These are phyloP conservation scores for Apiotrichum gamsii DNA, from an alignment of 1,284 basidiomycete species.

Conservation along the genomic window DNA sequence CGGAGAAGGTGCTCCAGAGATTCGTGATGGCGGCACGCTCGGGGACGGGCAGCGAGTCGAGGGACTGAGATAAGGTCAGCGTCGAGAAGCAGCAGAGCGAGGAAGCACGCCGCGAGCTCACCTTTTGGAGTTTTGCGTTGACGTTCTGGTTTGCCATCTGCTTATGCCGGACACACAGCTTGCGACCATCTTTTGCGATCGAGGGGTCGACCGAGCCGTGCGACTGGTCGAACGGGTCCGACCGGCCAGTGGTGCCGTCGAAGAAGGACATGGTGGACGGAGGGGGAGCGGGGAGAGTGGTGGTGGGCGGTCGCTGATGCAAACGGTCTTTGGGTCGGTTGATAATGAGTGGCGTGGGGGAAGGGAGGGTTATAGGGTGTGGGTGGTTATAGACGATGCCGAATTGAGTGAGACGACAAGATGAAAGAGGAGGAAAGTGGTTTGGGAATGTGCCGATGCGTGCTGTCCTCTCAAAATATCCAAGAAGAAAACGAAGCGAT, in stretches of 20 bases:
- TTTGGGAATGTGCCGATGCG: background rate
- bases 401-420: too few relatives aligned
- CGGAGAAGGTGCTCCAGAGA: constrained; percentile 95
- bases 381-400: too few relatives aligned
- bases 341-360: background rate
- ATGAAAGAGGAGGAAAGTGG: background rate
- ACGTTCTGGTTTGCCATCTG: constrained; percentile 96
- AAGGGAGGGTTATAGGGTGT: too few relatives aligned
- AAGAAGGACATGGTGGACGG: background rate
- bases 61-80: constrained; percentile 59
- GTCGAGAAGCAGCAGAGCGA: background rate
- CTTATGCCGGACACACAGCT: constrained; percentile 60
- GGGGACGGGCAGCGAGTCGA: constrained; percentile 81
- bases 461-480: too few relatives aligned
- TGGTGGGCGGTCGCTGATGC: background rate
- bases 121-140: constrained; percentile 86
- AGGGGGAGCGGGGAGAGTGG: background rate
- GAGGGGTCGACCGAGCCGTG: constrained; percentile 15
- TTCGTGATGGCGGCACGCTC: constrained; percentile 86
- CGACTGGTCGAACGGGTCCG: background rate
- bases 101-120: too few relatives aligned
- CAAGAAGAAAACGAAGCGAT: too few relatives aligned
- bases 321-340: too few relatives aligned
- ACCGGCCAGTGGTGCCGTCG: background rate
- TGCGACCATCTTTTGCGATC: constrained; percentile 29